Conservation (phyloP, 2,329 filamentous ascomycete genomes). For the Fusarium torreyae region DNA sequence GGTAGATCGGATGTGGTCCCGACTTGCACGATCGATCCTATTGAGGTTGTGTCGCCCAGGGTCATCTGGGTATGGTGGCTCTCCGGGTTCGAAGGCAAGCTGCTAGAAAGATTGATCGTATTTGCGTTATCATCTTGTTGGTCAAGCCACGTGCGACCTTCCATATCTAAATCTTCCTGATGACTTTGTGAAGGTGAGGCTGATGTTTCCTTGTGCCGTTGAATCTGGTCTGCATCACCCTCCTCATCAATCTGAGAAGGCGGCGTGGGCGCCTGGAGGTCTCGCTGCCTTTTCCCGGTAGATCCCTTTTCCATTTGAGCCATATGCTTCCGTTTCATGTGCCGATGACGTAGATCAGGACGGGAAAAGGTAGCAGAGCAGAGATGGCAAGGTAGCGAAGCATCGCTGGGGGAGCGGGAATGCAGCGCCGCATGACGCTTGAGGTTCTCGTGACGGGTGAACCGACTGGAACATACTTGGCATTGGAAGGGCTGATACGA, state of each 20-base stretch:
- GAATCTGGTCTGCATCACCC: background rate
- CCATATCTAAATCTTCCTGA: conserved; percentile 5
- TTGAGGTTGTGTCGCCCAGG: background rate
- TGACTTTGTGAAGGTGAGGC: conserved; percentile 9
- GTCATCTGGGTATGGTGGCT: background rate
- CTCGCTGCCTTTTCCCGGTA: background rate
- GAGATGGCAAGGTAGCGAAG: conserved; percentile 54
- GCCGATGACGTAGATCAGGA: conserved; percentile 57
- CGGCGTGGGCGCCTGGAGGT: conserved; percentile 22
- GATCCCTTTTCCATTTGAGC: conserved; percentile 30
- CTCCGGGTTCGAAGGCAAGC: background rate
- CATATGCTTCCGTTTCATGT: conserved; percentile 60
- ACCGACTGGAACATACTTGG: conserved; percentile 53
- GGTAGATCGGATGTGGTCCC: background rate
- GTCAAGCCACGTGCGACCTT: conserved; percentile 2
- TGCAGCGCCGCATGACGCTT: conserved; percentile 59
- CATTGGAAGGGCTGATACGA: conserved; percentile 58
- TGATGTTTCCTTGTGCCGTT: conserved; percentile 1
- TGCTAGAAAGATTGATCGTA: background rate
- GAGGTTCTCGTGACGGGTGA: conserved; percentile 47
- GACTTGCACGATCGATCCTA: conserved; percentile 5
- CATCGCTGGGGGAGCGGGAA: conserved; percentile 50
- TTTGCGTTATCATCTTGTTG: background rate
- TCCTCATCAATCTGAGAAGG: conserved; percentile 1
- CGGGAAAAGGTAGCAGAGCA: conserved; percentile 60